Evolutionary conservation across 345 rosid genomes (phyloP), one percentile per base, ranked within the genome.

Genomic region (Populus pruinosa): DNA sequence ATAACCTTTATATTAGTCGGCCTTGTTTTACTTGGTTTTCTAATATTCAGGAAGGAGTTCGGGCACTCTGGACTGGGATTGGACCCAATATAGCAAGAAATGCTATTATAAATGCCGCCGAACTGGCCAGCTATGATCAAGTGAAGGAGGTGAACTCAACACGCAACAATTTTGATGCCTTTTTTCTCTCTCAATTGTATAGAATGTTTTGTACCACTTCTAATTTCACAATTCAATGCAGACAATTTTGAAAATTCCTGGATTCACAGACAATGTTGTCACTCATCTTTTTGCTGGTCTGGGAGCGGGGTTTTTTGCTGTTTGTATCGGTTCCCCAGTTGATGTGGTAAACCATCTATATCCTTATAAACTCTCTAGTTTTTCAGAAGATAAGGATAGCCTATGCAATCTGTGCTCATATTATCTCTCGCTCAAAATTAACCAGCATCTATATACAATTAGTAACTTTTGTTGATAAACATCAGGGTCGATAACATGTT

Each of bases 291-390:
- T 92, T 33, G 77, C 99, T 77, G 99, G 97, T 75, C 91, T 96
- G 6, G 99, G 99, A 65, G 98, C 99, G 41, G 99, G 99, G 29
- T 96, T 96, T 77, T 83, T 96, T 25, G 99, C 99, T 66, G 99
- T 96, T 72, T 94, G 98, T 79, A 89, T 96, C 72, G 99, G 99
- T 69, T 96, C 99, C 53, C 99, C 99, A 12, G 99, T 96, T 56
- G 99, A 96, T 79, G 99, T 94, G 99, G 99, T 96, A 88, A 10
- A 39, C 41, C 81, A 76, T 88, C 84, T 71, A 67, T 16, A 6
- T 31, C 69, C 11, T 4, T 33, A 14, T 27, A 47, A 31, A 20
- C 2, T 11, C 35, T 1, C 44, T 44, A 29, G 33, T 31, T 3
- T 75, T 75, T 44, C 39, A 49, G 20, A 44, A 11, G 47, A 11